phyloP scores from a whole-genome alignment of 768 basidiomycete species.

The Auriculariales sp. region DNA sequence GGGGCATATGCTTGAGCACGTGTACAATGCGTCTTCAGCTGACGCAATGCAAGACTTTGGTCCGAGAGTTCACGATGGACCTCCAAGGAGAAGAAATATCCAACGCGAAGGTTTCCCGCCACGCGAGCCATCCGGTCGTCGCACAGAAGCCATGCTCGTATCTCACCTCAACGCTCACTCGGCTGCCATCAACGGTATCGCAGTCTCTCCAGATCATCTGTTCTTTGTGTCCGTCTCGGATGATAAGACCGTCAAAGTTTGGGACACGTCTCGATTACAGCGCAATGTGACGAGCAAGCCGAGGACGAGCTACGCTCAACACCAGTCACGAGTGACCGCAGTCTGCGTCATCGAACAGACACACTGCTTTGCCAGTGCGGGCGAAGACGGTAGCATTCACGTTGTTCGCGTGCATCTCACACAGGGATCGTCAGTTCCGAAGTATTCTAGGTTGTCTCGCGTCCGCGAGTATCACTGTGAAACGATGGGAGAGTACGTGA shows the following conservation, averaged over 20 bases:
- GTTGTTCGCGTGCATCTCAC: conserved; percentile 70
- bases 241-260: conserved; percentile 25
- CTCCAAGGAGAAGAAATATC: conserved; percentile 61
- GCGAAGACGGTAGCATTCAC: conserved; percentile 17
- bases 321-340: conserved; percentile 50
- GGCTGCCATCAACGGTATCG: conserved; percentile 62
- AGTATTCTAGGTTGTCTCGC: conserved; percentile 66
- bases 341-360: conserved; percentile 75
- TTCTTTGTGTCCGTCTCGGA: conserved; percentile 46
- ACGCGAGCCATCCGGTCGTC: conserved; percentile 45
- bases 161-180: conserved; percentile 76
- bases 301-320: conserved; percentile 20
- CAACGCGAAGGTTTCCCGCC: conserved; percentile 51
- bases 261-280: conserved; percentile 71
- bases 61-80: conserved; percentile 69
- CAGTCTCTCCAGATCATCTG: conserved; percentile 82
- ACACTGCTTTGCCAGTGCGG: conserved; percentile 65
- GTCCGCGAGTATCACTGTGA: conserved; percentile 72
- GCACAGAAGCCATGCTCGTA: conserved; percentile 66
- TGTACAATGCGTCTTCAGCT: conserved; percentile 54
- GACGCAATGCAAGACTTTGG: conserved; percentile 88
- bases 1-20: conserved; percentile 64
- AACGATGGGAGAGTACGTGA: conserved; percentile 63
- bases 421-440: conserved; percentile 54
- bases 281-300: conserved; percentile 80